Evolutionary conservation across 306 rosid species (phyloP).

Genomic region (Cucurbita ficifolia): DNA sequence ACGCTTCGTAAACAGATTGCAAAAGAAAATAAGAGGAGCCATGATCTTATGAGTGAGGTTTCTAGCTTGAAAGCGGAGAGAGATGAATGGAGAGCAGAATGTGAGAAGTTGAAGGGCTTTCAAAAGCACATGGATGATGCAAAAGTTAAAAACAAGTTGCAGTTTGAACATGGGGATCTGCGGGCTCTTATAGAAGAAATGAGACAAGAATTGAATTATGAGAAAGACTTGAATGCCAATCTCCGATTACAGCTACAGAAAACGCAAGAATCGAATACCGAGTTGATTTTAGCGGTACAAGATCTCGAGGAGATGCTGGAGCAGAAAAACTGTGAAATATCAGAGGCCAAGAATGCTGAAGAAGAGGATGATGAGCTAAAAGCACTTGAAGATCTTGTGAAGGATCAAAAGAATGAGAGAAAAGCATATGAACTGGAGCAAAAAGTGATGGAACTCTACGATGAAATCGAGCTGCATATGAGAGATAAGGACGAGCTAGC

Average conservation of each 20-base stretch:
- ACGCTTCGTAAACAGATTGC: constrained; percentile 72
- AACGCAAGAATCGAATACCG: constrained; percentile 82
- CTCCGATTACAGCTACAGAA: constrained; percentile 72
- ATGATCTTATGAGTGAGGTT: constrained; percentile 60
- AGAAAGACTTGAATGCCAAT: constrained; percentile 64
- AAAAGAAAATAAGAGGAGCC: constrained; percentile 77
- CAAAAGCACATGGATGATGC: constrained; percentile 41
- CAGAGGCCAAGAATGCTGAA: constrained; percentile 11
- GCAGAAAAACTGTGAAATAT: constrained; percentile 40
- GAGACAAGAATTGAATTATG: constrained; percentile 65
- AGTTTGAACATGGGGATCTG: constrained; percentile 47
- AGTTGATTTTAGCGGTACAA: constrained; percentile 69
- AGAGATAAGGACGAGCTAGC: constrained; percentile 84
- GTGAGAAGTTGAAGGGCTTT: constrained; percentile 47
- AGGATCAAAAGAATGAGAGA: constrained; percentile 31
- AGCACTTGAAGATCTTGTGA: constrained; percentile 61
- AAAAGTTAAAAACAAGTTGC: constrained; percentile 41
- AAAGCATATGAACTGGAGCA: constrained; percentile 55
- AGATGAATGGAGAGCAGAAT: constrained; percentile 50
- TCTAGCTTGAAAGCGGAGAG: constrained; percentile 62
- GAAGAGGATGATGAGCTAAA: constrained; percentile 65
- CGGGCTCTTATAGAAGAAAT: constrained; percentile 62
- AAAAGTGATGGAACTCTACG: constrained; percentile 51
- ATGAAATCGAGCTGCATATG: constrained; percentile 65
- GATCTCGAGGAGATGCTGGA: constrained; percentile 84